Evolutionary conservation across 345 rosid species (phyloP), one percentile per base, ranked within the genome.

Genomic region (Citropsis articulata): DNA sequence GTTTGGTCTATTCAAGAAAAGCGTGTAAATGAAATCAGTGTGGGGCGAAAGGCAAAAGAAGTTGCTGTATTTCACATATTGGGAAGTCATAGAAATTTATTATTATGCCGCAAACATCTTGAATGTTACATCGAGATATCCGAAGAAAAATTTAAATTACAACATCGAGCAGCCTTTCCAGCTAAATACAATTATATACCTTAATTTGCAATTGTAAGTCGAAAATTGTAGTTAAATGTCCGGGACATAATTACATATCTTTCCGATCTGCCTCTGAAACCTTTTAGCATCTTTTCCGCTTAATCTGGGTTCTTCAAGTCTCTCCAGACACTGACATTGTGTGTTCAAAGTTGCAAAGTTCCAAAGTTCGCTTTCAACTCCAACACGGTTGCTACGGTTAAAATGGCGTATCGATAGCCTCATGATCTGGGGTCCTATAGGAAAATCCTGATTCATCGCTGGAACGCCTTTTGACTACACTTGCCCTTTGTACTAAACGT

Each of bases 401-500:
- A 85, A 87, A 83, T 24, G 91, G 84, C 75, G 88, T 60, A 80
- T 97, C 97, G 0, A 85, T 84, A 5, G 90, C 88, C 77, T 97
- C 99, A 18, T 93, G 98, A 50, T 97, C 99, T 8, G 93, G 98
- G 8, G 96, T 93, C 84, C 80, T 90, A 81, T 91, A 90, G 21
- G 96, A 78, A 78, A 97, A 91, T 75, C 98, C 96, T 4, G 92
- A 83, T 53, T 97, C 99, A 14, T 97, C 99, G 9, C 94, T 93
- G 1, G 98, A 89, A 53, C 90, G 89, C 87, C 99, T 81, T 80
- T 90, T 94, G 9, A 90, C 88, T 12, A 91, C 88, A 40, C 99
- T 92, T 27, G 99, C 98, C 82, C 99, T 87, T 78, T 97, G 99
- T 75, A 94, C 95, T 77, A 97, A 80, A 78, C 98, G 84, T 81